Evolutionary conservation across 768 basidiomycete genomes (phyloP), one percentile per base, ranked within the genome.

Genomic region (Boletus eberwhitei): DNA sequence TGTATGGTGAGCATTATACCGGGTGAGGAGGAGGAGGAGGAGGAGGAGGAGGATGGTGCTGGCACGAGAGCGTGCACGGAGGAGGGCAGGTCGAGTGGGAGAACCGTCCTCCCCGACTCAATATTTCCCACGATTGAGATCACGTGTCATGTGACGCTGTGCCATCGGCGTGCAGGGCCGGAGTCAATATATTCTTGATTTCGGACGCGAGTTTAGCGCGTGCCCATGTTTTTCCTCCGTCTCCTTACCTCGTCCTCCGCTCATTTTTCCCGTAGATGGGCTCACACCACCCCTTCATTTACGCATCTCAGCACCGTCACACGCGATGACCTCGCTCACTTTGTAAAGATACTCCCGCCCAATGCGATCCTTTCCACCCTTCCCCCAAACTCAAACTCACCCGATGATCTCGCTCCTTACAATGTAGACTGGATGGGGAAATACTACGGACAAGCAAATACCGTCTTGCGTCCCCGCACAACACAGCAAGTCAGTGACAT

Each of bases 371-470:
- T 92, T 16, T 86, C 90, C 19, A 87, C 87, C 8, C 76, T 89
- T 2, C 64, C 82, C 24, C 79, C 87, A 14, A 58, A 59, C 41
- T 70, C 78, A 8, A 62, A 73, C 17, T 54, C 81, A n/a, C 37
- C 75, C 8, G 76, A 84, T 12, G 95, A 97, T 59, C 81, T 98
- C 29, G 77, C 78, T 4, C 77, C 74, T 2, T 96, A 81, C 79
- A 98, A 99, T 71, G 75, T 80, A 59, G 96, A 99, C 71, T 97
- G 94, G 95, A 93, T 97, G 87, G 87, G 87, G 63, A 96, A 96
- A 71, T 98, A 94, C 69, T 80, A 79, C 50, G 97, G 96, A n/a
- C 72, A 77, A 17, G 84, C 91, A 9, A 84, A 85, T 16, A 88
- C 93, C 26, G 90, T 99, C 13, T 77, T 98, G 48, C 92, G 88